These are phyloP conservation scores for Colletotrichum truncatum DNA, from an alignment of 2,329 filamentous ascomycete genomes.

Conservation along the genomic window DNA sequence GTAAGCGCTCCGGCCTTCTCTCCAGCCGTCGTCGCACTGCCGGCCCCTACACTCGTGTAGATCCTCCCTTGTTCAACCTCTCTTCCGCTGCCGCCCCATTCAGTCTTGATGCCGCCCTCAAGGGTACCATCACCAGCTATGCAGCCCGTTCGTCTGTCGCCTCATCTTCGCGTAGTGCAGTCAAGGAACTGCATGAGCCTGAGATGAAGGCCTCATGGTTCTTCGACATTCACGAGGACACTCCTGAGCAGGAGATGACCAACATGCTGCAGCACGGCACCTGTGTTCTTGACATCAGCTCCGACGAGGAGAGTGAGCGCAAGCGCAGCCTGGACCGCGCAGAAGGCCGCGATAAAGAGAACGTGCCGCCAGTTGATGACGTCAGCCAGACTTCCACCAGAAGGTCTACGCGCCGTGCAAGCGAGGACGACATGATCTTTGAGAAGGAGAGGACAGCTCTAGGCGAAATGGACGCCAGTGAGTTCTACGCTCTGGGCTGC, in stretches of 20 bases:
- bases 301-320: slow-evolving; percentile 79
- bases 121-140: slow-evolving; percentile 76
- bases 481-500: slow-evolving; percentile 74
- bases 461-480: slow-evolving; percentile 71
- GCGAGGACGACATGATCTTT: slow-evolving; percentile 64
- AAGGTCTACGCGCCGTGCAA: slow-evolving; percentile 41
- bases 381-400: slow-evolving; percentile 64
- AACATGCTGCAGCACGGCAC: slow-evolving; percentile 94
- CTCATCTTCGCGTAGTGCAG: slow-evolving; percentile 35
- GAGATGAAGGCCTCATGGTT: slow-evolving; percentile 77
- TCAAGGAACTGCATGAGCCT: slow-evolving; percentile 47
- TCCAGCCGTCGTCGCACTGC: slow-evolving; percentile 72
- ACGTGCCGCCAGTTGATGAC: slow-evolving; percentile 80
- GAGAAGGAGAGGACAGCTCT: slow-evolving; percentile 73
- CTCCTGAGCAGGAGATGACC: slow-evolving; percentile 87
- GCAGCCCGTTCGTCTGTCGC: slow-evolving; percentile 49
- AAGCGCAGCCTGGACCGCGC: slow-evolving; percentile 60
- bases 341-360: slow-evolving; percentile 86
- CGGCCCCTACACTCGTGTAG: slow-evolving; percentile 73
- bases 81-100: slow-evolving; percentile 71
- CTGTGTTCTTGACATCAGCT: slow-evolving; percentile 85
- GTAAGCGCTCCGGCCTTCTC: slow-evolving; percentile 74
- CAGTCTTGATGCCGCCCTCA: slow-evolving; percentile 85
- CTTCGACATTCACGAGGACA: slow-evolving; percentile 96
- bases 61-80: slow-evolving; percentile 70